A percentile compares a stretch with the other conserved stretches of the same genome.
Evolutionary conservation across 2,329 filamentous ascomycete genomes (phyloP).

Genomic region (Bipolaris bicolor): DNA sequence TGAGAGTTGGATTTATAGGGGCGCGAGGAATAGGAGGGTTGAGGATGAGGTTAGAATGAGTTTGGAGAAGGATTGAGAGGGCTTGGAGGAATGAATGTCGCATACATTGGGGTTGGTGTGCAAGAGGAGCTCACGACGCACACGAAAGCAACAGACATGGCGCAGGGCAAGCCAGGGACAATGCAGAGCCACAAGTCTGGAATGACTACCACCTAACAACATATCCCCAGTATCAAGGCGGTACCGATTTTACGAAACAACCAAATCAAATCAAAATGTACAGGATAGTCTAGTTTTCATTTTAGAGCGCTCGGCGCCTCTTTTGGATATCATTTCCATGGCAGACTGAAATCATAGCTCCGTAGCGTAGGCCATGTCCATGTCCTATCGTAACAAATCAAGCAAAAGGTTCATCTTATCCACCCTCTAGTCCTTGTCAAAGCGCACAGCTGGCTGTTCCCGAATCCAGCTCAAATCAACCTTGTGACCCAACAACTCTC

Average conservation of each 20-base stretch:
- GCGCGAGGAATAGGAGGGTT: constrained; percentile 46
- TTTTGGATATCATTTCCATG: constrained; percentile 12
- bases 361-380: background rate
- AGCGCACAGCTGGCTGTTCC: constrained; percentile 84
- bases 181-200: background rate
- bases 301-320: background rate
- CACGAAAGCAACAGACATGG: background rate
- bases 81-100: too few species aligned
- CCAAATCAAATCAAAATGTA: background rate
- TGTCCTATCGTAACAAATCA: constrained; percentile 10
- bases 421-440: constrained; percentile 73
- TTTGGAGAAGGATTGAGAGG: constrained; percentile 9
- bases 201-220: background rate
- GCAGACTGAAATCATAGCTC: background rate
- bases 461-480: constrained; percentile 93
- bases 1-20: constrained; percentile 53
- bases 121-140: background rate
- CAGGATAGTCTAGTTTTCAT: background rate
- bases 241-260: background rate
- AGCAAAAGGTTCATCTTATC: constrained; percentile 1
- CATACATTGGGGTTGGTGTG: background rate
- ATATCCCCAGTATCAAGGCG: background rate
- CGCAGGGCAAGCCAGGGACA: background rate
- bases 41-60: constrained; percentile 13
- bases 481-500: constrained; percentile 91